These are phyloP conservation scores for Trichoderma sp. DNA, from an alignment of 2,329 filamentous ascomycete genomes.

Conservation along the genomic window DNA sequence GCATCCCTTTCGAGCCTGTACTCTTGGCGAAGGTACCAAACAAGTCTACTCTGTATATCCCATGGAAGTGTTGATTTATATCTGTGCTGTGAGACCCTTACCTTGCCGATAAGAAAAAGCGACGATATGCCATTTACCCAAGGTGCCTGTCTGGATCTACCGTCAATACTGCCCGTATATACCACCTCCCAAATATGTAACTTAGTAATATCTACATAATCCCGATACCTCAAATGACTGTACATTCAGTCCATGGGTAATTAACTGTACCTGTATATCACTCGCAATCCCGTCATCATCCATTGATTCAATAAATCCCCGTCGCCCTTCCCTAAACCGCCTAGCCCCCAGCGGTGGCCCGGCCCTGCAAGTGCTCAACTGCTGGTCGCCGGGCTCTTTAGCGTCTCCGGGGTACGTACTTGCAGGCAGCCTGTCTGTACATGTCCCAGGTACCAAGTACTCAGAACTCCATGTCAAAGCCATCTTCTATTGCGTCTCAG, in stretches of 20 bases:
- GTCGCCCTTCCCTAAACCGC: background rate
- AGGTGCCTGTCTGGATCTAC: too few relatives aligned
- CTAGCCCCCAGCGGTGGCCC: conserved; percentile 4
- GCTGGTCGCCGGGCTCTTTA: background rate
- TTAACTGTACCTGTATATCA: background rate
- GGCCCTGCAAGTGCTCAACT: background rate
- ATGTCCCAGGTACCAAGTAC: background rate
- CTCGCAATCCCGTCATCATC: background rate
- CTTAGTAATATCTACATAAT: background rate
- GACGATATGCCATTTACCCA: too few relatives aligned
- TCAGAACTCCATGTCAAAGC: background rate
- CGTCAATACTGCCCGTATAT: background rate
- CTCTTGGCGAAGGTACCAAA: background rate
- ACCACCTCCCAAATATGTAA: background rate
- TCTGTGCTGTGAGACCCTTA: background rate
- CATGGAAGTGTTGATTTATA: background rate
- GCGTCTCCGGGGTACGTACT: conserved; percentile 15
- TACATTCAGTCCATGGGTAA: background rate
- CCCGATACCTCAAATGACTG: background rate
- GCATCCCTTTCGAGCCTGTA: background rate
- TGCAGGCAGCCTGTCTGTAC: background rate
- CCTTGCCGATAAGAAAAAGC: background rate
- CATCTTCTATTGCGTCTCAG: background rate
- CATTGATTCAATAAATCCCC: background rate
- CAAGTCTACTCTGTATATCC: background rate